Conservation (phyloP, 257 asterid genomes). For the Handroanthus guayacan region DNA sequence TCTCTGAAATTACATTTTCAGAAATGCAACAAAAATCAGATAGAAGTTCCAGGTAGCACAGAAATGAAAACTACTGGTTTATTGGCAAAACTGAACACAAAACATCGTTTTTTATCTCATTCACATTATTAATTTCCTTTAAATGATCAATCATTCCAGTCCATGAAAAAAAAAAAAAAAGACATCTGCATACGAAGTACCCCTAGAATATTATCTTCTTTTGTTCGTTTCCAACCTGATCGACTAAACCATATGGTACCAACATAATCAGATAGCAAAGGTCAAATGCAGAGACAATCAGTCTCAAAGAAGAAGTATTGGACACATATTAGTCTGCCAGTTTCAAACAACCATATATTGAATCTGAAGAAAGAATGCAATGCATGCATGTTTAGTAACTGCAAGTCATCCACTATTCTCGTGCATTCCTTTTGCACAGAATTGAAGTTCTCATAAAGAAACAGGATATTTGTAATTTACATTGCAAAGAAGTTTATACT, state of each 20-base stretch:
- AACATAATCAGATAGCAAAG: slow-evolving; percentile 38
- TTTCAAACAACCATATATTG: background rate
- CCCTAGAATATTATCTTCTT: slow-evolving; percentile 74
- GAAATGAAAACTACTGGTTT: slow-evolving; percentile 19
- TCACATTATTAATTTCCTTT: slow-evolving; percentile 19
- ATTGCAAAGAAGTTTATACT: background rate
- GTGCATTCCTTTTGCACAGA: background rate
- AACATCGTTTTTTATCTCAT: slow-evolving; percentile 16
- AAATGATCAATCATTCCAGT: slow-evolving; percentile 21
- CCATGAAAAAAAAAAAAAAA: slow-evolving; percentile 18
- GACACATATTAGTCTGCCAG: slow-evolving; percentile 1
- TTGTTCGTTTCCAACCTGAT: slow-evolving; percentile 89
- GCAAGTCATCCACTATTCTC: slow-evolving; percentile 24
- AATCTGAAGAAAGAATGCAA: background rate
- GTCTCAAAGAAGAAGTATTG: slow-evolving; percentile 9
- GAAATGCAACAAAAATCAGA: slow-evolving; percentile 14
- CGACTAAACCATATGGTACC: slow-evolving; percentile 80
- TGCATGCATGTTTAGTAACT: background rate
- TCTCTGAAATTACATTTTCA: background rate
- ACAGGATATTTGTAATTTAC: background rate
- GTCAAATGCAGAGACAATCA: slow-evolving; percentile 15
- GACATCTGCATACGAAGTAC: slow-evolving; percentile 44
- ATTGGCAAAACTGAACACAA: slow-evolving; percentile 8
- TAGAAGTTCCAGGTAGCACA: slow-evolving; percentile 27
- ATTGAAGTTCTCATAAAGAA: background rate